Evolutionary conservation across 768 basidiomycete species (phyloP), one percentile per base, ranked within the genome.

Genomic region (button mushroom (Agaricus bisporus)): DNA sequence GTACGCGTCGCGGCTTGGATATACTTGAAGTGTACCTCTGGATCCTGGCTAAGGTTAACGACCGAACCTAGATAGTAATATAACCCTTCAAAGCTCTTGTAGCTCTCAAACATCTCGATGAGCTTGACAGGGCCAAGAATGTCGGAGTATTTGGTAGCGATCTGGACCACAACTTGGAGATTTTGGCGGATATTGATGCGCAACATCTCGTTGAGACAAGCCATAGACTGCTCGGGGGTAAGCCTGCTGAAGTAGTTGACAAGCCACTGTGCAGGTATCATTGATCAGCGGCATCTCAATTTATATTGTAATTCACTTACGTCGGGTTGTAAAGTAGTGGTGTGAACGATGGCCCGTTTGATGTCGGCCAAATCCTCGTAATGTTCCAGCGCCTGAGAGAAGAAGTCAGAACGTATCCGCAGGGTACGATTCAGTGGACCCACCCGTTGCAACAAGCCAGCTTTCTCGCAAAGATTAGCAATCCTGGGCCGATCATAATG

Each of bases 11-110:
- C 97, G 25, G 97, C 97, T 65, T 98, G 95, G 64, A 99, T 98
- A 73, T 98, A 98, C 77, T 99, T 98, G 85, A 97, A 99, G 75
- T 98, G 90, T 2, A 99, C 95, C 68, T 99, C 97, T 4, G 91
- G 80, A 69, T 99, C 97, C 66, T 92, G 83, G 67, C 88, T 92
- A 59, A 99, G 79, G 71, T 98, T 99, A 67, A 99, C 97, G 60
- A 99, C 81, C 9, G 95, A 95, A 25, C 97, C 97, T 42, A 99
- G 86, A 68, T 98, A 98, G 72, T 98, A 98, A 75, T 98, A 99
- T 22, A 99, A 82, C 67, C 94, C 97, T 67, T 99, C 97, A 59
- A 92, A 98, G 55, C 83, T 95, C 79, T 98, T 98, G 82, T 91
- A 97, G 41, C 85, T 81, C 69, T 99, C 95, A 57, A 98, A 98